Conservation (phyloP, 1,284 basidiomycete species). For the Ceratobasidium papillatum region DNA sequence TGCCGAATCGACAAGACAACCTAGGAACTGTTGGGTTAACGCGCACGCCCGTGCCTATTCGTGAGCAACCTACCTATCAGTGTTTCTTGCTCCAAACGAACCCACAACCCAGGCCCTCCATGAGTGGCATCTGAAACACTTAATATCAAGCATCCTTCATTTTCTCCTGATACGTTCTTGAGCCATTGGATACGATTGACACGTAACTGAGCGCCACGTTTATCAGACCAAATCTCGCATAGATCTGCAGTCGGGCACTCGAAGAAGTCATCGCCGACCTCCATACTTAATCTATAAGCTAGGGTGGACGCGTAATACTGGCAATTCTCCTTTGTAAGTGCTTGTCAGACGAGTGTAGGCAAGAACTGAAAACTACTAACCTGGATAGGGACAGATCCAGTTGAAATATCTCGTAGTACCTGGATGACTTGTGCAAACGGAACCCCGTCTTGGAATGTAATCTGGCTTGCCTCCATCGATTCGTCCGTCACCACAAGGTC, state of each 20-base stretch:
- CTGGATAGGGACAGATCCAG: neutral
- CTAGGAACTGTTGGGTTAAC: neutral
- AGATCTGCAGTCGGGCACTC: constrained; percentile 19
- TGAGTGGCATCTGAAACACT: neutral
- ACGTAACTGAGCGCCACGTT: constrained; percentile 7
- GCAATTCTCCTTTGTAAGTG: constrained; percentile 28
- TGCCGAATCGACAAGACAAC: neutral
- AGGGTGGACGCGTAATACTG: constrained; percentile 20
- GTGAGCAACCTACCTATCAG: neutral
- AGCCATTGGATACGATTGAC: constrained; percentile 23
- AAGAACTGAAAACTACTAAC: neutral
- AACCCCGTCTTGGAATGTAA: constrained; percentile 7
- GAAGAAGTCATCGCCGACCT: constrained; percentile 22
- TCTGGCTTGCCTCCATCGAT: neutral
- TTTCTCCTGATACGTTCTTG: neutral
- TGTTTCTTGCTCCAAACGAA: neutral
- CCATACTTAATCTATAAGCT: constrained; percentile 9
- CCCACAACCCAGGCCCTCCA: constrained; percentile 12
- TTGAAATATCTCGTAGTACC: neutral
- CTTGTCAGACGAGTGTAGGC: neutral
- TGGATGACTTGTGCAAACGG: constrained; percentile 8
- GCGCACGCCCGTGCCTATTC: too few species aligned
- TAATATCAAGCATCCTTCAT: neutral
- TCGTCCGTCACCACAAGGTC: neutral
- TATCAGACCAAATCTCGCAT: constrained; percentile 19